Evolutionary conservation across 331 rosid species (phyloP), one percentile per base, ranked within the genome.

Genomic region (Pyrus hybrid): DNA sequence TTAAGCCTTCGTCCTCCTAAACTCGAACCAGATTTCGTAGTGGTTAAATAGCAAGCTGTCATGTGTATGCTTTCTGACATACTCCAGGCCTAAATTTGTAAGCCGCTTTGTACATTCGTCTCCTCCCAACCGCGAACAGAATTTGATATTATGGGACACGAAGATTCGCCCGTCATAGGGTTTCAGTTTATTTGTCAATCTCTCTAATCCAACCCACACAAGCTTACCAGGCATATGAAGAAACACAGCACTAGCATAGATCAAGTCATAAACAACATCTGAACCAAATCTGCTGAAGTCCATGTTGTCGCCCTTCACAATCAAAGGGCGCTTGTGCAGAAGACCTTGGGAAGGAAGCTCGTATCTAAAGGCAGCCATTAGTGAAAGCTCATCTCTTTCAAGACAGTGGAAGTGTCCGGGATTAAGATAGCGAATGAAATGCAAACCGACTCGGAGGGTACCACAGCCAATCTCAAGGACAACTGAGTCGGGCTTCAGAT

Each of bases 271-370:
- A 8, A 47, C 67, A 72, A 74, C 75, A 47, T 76, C 88, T 11
- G 91, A 78, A 70, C 85, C 92, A 68, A 93, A 89, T 83, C 75
- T 81, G 37, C 78, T 73, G 83, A 93, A 91, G 64, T 91, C 93
- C 98, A 93, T 91, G 83, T 80, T 84, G 8, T 91, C 96, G 4
- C 97, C 97, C 80, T 84, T 91, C 72, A 91, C 87, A n/a, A 93
- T 93, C 80, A 86, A 57, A 13, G 98, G 98, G 47, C 97, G 93
- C 77, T 93, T 93, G 71, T 81, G 83, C 71, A 91, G 82, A 74
- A 89, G 92, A 73, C 98, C 98, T 77, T 93, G 97, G 33, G 98
- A 87, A 13, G 98, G 98, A 81, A 93, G 98, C 85, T 93, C 98
- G 49, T 93, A 93, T 76, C 93, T 85, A 49, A 89, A 87, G 76